Percentiles rank a stretch among this genome's conserved stretches.
Evolutionary conservation across 2,329 filamentous ascomycete species (phyloP).

Genomic region (Scopulariopsis brevicaulis): DNA sequence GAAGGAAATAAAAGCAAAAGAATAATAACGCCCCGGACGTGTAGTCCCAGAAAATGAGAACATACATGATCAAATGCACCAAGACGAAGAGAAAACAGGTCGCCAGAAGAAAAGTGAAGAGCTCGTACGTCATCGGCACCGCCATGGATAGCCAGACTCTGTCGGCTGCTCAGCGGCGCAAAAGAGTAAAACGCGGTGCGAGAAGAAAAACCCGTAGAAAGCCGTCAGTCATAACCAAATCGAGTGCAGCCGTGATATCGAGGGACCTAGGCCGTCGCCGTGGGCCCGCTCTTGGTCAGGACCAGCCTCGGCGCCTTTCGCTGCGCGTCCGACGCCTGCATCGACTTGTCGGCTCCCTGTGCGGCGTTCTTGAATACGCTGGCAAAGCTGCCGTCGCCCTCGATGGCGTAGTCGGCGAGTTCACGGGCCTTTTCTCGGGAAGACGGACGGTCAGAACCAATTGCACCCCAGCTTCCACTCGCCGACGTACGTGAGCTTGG

Average conservation of each 20-base stretch:
- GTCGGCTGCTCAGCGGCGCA: not conserved
- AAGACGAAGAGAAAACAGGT: not conserved
- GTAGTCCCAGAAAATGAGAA: not conserved
- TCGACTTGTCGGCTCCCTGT: conserved; percentile 36
- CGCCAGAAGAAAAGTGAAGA: not conserved
- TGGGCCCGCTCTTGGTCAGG: conserved; percentile 47
- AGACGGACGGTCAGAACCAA: conserved; percentile 74
- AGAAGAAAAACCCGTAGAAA: not conserved
- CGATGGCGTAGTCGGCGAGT: conserved; percentile 53
- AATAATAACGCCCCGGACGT: not conserved
- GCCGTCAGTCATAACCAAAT: not conserved
- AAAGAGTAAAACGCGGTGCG: not conserved
- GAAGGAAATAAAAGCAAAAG: not conserved
- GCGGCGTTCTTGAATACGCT: conserved; percentile 52
- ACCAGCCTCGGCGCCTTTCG: conserved; percentile 82
- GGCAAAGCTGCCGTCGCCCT: conserved; percentile 50
- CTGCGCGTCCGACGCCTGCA: conserved; percentile 47
- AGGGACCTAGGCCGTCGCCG: not conserved
- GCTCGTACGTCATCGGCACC: not conserved
- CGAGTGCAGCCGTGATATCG: not conserved
- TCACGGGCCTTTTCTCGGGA: conserved; percentile 54
- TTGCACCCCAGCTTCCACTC: conserved; percentile 65
- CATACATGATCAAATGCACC: not conserved
- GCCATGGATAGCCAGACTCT: conserved; percentile 1
- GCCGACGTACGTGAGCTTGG: conserved; percentile 67